phyloP scores from a whole-genome alignment of 768 basidiomycete species.

The Strobilomyces echinocephalus region DNA sequence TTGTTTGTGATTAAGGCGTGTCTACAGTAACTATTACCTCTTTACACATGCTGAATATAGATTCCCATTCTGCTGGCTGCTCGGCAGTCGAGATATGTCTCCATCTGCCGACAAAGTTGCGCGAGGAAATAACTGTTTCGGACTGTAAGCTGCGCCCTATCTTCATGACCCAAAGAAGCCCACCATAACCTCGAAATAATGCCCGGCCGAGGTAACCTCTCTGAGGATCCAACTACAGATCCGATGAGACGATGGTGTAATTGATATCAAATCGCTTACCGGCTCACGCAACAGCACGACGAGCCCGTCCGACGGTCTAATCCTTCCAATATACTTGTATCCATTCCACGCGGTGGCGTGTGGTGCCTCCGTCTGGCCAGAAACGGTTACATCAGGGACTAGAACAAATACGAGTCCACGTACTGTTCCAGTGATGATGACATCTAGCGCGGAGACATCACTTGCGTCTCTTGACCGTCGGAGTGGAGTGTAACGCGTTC shows the following conservation, averaged over 20 bases:
- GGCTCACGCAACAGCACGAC: constrained; percentile 50
- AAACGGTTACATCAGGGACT: not conserved
- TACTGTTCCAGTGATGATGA: constrained; percentile 53
- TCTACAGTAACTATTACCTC: constrained; percentile 22
- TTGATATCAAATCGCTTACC: constrained; percentile 29
- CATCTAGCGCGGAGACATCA: constrained; percentile 33
- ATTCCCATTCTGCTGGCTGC: constrained; percentile 43
- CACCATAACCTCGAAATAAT: constrained; percentile 49
- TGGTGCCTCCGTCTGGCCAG: constrained; percentile 40
- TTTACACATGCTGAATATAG: constrained; percentile 49
- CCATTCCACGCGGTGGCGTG: constrained; percentile 54
- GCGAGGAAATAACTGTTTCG: constrained; percentile 41
- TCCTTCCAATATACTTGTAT: constrained; percentile 51
- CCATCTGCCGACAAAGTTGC: constrained; percentile 50
- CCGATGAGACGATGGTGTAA: constrained; percentile 2
- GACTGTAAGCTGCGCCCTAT: constrained; percentile 9
- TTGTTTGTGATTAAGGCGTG: not conserved
- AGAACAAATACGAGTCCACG: constrained; percentile 12
- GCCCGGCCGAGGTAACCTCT: constrained; percentile 32
- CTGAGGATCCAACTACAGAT: constrained; percentile 19
- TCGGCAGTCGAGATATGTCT: constrained; percentile 32
- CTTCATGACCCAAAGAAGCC: not conserved
- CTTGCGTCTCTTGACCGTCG: constrained; percentile 9
- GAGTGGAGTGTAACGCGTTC: constrained; percentile 37
- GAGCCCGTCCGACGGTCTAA: constrained; percentile 57